phyloP scores from a whole-genome alignment of 1,284 basidiomycete genomes.

The Boletus sp. region DNA sequence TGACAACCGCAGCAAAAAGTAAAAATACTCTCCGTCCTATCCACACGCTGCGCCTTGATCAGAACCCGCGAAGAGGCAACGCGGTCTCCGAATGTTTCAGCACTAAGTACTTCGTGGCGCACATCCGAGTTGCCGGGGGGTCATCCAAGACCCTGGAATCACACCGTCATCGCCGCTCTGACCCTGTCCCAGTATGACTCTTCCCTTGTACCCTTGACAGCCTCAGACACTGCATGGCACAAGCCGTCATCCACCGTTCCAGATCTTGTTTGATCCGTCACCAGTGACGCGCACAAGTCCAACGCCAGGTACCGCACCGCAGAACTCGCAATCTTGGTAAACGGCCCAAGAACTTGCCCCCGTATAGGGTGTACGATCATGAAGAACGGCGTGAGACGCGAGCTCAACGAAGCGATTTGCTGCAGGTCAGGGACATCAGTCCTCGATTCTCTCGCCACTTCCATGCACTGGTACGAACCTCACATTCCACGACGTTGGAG shows the following conservation, averaged over 20 bases:
- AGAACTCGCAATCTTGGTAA: constrained; percentile 50
- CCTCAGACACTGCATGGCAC: constrained; percentile 23
- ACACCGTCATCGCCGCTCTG: constrained; percentile 13
- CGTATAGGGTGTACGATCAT: constrained; percentile 63
- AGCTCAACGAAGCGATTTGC: constrained; percentile 38
- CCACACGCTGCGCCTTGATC: too few relatives aligned
- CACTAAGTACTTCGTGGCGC: too few relatives aligned
- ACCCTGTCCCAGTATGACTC: constrained; percentile 29
- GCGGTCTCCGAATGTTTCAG: constrained; percentile 2
- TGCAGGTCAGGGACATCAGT: constrained; percentile 19
- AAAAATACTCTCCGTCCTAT: constrained; percentile 16
- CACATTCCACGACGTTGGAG: constrained; percentile 39
- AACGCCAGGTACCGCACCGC: constrained; percentile 41
- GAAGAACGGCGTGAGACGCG: constrained; percentile 75
- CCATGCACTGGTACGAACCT: constrained; percentile 37
- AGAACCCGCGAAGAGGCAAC: constrained; percentile 4
- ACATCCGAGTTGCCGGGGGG: constrained; percentile 4
- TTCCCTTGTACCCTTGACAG: constrained; percentile 30
- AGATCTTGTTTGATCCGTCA: constrained; percentile 16
- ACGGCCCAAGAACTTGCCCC: constrained; percentile 73
- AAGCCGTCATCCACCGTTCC: constrained; percentile 16
- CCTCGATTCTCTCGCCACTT: constrained; percentile 14
- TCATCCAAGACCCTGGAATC: constrained; percentile 3
- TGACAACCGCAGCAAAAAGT: constrained; percentile 15
- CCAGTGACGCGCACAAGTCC: constrained; percentile 41